A percentile compares a stretch with the other conserved stretches of the same genome.
Evolutionary conservation across 1,284 basidiomycete species (phyloP).

Genomic region (Peniophora sp.): DNA sequence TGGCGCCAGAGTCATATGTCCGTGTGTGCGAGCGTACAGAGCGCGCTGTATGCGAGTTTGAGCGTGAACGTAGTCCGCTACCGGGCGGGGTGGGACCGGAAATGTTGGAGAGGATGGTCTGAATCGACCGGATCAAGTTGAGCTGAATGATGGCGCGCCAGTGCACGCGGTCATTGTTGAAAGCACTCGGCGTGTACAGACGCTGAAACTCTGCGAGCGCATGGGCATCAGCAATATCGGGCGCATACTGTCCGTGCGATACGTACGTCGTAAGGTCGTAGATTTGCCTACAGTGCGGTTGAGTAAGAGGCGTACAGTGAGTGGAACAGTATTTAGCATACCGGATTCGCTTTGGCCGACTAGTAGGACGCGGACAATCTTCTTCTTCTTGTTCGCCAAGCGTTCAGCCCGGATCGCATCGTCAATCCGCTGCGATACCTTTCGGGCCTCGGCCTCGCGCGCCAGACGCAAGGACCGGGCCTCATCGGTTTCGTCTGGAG

Average conservation of each 20-base stretch:
- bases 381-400: conserved; percentile 46
- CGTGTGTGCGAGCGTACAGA: conserved; percentile 7
- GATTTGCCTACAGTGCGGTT: conserved; percentile 48
- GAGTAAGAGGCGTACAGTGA: background rate
- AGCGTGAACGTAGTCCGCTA: conserved; percentile 3
- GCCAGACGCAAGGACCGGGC: conserved; percentile 39
- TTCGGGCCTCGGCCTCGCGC: conserved; percentile 47
- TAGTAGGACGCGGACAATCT: conserved; percentile 52
- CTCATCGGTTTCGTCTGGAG: conserved; percentile 44
- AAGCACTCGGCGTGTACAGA: conserved; percentile 68
- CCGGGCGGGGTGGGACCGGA: conserved; percentile 26
- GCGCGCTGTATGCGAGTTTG: conserved; percentile 12
- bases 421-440: conserved; percentile 54
- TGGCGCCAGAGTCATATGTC: conserved; percentile 5
- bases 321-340: conserved; percentile 22
- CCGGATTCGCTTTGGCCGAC: conserved; percentile 72
- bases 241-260: conserved; percentile 1
- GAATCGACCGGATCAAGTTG: conserved; percentile 70
- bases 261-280: conserved; percentile 67
- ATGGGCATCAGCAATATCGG: conserved; percentile 6
- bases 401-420: conserved; percentile 51
- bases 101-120: conserved; percentile 62
- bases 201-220: conserved; percentile 60
- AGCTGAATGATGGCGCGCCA: conserved; percentile 78
- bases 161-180: conserved; percentile 62